Base-by-base conservation (phyloP, 129 eudicot genomes). In the Escallonia rubra region DNA sequence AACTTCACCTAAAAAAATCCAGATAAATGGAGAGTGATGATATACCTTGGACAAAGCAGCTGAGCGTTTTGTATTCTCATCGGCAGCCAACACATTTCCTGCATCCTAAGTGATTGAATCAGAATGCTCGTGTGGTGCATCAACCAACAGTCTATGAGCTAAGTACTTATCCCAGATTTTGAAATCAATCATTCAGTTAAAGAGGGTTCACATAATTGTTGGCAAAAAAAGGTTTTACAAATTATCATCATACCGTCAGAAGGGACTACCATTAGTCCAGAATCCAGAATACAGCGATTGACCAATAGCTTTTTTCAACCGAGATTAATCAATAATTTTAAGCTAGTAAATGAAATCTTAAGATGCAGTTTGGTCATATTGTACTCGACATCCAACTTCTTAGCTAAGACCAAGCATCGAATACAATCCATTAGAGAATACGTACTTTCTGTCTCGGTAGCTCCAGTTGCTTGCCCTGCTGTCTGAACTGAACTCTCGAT, bases 401-500 rank as follows among this genome's bases (percentile, higher is more conserved):
- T 5, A 46, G 50, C 50, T 5, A 46, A 46, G 6, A 46, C 2
- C 50, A 46, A 8, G 59, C 34, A 16, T 11, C 4, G 23, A n/a
- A 69, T 46, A 11, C 38, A 57, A 69, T 47, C 23, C 5, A 69
- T 47, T 45, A 11, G 50, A 23, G 53, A 50, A 43, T 55, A 71
- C 83, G 38, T 45, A 80, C 95, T 66, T 70, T 79, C 83, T 7
- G 76, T 77, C 58, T 84, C 85, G 13, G 77, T 43, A 60, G 80
- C 16, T 3, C 57, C 79, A 78, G 67, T 67, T 46, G 66, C 53
- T 69, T 69, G 79, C 52, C 79, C 90, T 23, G 52, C 71, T 39
- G 70, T 69, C 47, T 70, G 60, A 61, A 83, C 76, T 46, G 97
- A 91, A 61, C 66, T 75, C 70, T 83, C 94, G 40, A 91, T 86